Evolutionary conservation across 2,329 filamentous ascomycete genomes (phyloP).

Genomic region (Cercospora sojina): DNA sequence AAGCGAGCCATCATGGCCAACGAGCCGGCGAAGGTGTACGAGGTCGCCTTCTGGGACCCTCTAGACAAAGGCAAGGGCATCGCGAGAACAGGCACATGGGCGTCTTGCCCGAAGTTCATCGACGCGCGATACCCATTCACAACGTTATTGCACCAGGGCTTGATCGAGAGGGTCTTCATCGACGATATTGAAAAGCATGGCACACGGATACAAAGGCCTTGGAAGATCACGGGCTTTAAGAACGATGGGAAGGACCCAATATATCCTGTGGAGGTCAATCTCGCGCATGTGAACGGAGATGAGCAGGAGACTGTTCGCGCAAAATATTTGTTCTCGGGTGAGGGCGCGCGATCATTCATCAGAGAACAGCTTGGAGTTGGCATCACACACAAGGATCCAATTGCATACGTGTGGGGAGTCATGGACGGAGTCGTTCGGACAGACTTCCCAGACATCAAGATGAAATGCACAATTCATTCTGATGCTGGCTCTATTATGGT

Average conservation of each 20-base stretch:
- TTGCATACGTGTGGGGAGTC: slow-evolving; percentile 64
- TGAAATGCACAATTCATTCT: slow-evolving; percentile 68
- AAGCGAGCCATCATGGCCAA: slow-evolving; percentile 86
- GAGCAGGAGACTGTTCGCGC: slow-evolving; percentile 63
- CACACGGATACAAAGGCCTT: slow-evolving; percentile 57
- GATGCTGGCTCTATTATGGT: slow-evolving; percentile 65
- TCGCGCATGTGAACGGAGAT: slow-evolving; percentile 74
- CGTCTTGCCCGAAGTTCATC: slow-evolving; percentile 81
- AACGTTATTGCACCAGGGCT: slow-evolving; percentile 61
- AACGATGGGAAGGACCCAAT: slow-evolving; percentile 61
- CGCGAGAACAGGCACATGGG: slow-evolving; percentile 67
- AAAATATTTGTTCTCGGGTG: slow-evolving; percentile 64
- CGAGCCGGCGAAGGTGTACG: slow-evolving; percentile 80
- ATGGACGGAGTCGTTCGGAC: slow-evolving; percentile 66
- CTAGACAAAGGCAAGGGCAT: slow-evolving; percentile 54
- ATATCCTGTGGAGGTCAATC: slow-evolving; percentile 77
- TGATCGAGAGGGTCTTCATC: slow-evolving; percentile 63
- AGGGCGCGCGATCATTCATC: slow-evolving; percentile 61
- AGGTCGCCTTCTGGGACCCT: slow-evolving; percentile 67
- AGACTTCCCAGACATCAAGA: slow-evolving; percentile 64
- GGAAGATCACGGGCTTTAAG: slow-evolving; percentile 61
- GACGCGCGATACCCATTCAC: slow-evolving; percentile 65
- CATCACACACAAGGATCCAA: slow-evolving; percentile 62
- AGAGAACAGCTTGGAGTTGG: slow-evolving; percentile 65
- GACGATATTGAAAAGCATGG: slow-evolving; percentile 61